Evolutionary conservation across 192 early-diverging fungal genomes (phyloP).

Genomic region (Linnemannia elongata): DNA sequence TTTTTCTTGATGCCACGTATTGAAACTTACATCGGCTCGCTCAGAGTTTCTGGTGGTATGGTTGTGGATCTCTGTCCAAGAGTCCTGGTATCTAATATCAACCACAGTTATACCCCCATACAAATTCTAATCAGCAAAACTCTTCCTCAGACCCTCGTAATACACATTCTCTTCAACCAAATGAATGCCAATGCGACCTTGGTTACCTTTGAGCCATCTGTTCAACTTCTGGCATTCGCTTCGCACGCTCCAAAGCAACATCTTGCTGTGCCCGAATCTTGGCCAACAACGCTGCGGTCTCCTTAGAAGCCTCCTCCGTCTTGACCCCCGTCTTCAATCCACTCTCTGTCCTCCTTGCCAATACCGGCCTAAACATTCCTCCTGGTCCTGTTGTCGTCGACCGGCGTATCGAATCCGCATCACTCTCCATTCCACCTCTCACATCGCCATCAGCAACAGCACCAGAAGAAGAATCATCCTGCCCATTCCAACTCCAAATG

Average conservation of each 20-base stretch:
- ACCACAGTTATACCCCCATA: not conserved
- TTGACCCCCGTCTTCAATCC: constrained; percentile 22
- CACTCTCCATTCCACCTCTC: not conserved
- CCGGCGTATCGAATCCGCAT: not conserved
- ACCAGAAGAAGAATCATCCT: not conserved
- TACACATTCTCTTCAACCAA: not conserved
- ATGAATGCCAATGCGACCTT: not conserved
- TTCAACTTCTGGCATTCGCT: constrained; percentile 39
- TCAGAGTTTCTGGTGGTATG: constrained; percentile 46
- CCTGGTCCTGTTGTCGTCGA: not conserved
- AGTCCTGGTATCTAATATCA: constrained; percentile 51
- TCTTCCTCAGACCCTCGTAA: not conserved
- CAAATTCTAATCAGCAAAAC: not conserved
- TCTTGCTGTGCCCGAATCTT: constrained; percentile 36
- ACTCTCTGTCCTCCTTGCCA: not conserved
- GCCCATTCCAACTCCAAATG: constrained; percentile 41
- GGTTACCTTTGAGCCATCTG: constrained; percentile 46
- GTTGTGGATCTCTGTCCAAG: constrained; percentile 50
- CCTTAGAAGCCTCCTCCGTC: constrained; percentile 47
- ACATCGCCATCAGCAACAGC: not conserved
- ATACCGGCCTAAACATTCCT: not conserved
- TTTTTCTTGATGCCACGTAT: no score
- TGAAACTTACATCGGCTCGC: constrained; percentile 39
- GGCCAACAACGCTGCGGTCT: constrained; percentile 39
- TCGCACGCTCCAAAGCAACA: constrained; percentile 15